Evolutionary conservation across 2,329 filamentous ascomycete genomes (phyloP), one percentile per base, ranked within the genome.

Genomic region (Ambrosiella xylebori): DNA sequence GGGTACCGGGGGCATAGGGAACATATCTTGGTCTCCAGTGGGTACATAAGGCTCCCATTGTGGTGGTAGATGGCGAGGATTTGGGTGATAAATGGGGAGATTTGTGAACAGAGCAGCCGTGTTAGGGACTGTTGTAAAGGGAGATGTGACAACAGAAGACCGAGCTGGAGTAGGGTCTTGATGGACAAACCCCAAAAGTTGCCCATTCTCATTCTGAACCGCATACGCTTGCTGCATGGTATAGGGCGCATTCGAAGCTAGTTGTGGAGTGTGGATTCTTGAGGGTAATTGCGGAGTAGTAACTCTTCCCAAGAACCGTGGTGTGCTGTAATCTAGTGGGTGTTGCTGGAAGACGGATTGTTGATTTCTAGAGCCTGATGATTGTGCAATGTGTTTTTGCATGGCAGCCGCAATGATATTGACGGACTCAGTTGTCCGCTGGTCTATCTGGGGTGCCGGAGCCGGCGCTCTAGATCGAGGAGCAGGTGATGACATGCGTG

Each of bases 351-450:
- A 47, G 6, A 13, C 44, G 11, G 44, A n/a, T 8, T 8, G 7
- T 13, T 47, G 56, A 2, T 27, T 36, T n/a, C 54, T 13, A 7
- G 49, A 17, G 4, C 53, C 15, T 27, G 58, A 45, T 15, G 53
- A 41, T 13, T 50, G 49, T 7, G 52, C 58, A 9, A 59, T 35
- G 6, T 54, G 57, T 9, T 54, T 38, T 38, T 59, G 58, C 58
- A 59, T 59, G 8, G 58, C 58, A 7, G 54, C 49, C n/a, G 58
- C 54, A 57, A 59, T 59, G 35, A 59, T 59, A n/a, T 59, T 59
- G 54, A 59, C 54, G 19, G 58, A 54, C 9, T 59, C 58, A n/a
- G 51, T 54, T 19, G 54, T 56, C 12, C 58, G 54, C 1, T 53
- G 58, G 12, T 59, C 58, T 9, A n/a, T 12, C 9, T 41, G 39